Conservation (phyloP, 2,329 filamentous ascomycete species). For the Gremmenia infestans region DNA sequence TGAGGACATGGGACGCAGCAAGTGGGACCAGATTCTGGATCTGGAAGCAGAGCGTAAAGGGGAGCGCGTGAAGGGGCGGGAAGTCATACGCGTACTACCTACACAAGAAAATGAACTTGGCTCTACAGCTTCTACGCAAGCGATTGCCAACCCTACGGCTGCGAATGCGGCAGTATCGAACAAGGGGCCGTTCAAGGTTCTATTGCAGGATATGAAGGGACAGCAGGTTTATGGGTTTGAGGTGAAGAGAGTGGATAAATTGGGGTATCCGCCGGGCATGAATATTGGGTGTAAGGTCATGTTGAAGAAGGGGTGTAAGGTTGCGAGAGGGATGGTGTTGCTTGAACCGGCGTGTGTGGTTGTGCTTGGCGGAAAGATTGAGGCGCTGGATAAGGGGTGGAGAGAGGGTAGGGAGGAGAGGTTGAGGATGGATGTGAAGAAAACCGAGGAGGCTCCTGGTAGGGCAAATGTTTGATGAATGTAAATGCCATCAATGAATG, state of each 20-base stretch:
- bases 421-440: constrained; percentile 55
- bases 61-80: constrained; percentile 68
- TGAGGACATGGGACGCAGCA: constrained; percentile 72
- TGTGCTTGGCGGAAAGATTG: constrained; percentile 85
- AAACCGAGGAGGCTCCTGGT: constrained; percentile 1
- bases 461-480: background rate
- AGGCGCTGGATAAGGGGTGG: constrained; percentile 76
- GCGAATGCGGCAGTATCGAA: background rate
- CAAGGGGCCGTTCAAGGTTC: constrained; percentile 65
- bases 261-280: constrained; percentile 54
- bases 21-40: constrained; percentile 84
- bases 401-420: constrained; percentile 62
- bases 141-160: constrained; percentile 25
- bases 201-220: constrained; percentile 75
- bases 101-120: constrained; percentile 27
- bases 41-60: constrained; percentile 70
- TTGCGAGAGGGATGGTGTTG: constrained; percentile 74
- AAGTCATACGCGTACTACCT: constrained; percentile 71
- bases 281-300: constrained; percentile 80
- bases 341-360: constrained; percentile 63
- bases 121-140: constrained; percentile 26
- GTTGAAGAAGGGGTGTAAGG: constrained; percentile 58
- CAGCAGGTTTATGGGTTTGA: constrained; percentile 69
- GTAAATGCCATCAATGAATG: background rate
- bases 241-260: constrained; percentile 56